These are phyloP conservation scores for Rhizopus sp. DNA, from an alignment of 371 early-diverging fungal species.

Conservation along the genomic window DNA sequence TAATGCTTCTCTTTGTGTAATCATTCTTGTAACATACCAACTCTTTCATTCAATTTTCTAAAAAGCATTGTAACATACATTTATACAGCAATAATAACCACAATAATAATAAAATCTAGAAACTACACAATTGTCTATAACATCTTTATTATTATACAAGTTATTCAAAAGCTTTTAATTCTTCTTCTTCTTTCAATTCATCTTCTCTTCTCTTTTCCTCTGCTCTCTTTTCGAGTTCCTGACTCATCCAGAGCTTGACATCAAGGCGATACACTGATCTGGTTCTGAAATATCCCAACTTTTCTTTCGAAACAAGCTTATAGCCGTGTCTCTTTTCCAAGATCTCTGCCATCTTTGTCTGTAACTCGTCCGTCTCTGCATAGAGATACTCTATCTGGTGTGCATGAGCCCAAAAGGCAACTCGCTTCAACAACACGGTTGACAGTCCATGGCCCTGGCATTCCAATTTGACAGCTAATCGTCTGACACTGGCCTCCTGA, in stretches of 20 bases:
- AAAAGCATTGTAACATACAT: slow-evolving; percentile 1
- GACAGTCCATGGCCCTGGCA: slow-evolving; percentile 52
- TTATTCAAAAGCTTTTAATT: slow-evolving; percentile 38
- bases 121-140: neutral
- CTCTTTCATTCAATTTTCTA: slow-evolving; percentile 2
- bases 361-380: slow-evolving; percentile 49
- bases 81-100: too few relatives aligned
- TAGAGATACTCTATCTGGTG: slow-evolving; percentile 48
- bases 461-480: slow-evolving; percentile 46
- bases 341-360: slow-evolving; percentile 29
- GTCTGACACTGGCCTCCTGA: slow-evolving; percentile 47
- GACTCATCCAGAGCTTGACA: slow-evolving; percentile 51
- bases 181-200: slow-evolving; percentile 37
- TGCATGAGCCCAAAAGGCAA: slow-evolving; percentile 49
- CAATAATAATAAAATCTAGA: neutral
- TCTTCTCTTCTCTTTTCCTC: slow-evolving; percentile 27
- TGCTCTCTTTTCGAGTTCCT: slow-evolving; percentile 32
- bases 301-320: slow-evolving; percentile 28
- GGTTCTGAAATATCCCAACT: slow-evolving; percentile 27
- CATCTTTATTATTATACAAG: neutral
- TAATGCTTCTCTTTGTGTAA: slow-evolving; percentile 17
- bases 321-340: slow-evolving; percentile 47
- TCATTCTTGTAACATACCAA: neutral
- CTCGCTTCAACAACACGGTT: slow-evolving; percentile 48
- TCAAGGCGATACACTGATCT: slow-evolving; percentile 42